phyloP scores from a whole-genome alignment of 805 yeast species.

The Kregervanrija delftensis region DNA sequence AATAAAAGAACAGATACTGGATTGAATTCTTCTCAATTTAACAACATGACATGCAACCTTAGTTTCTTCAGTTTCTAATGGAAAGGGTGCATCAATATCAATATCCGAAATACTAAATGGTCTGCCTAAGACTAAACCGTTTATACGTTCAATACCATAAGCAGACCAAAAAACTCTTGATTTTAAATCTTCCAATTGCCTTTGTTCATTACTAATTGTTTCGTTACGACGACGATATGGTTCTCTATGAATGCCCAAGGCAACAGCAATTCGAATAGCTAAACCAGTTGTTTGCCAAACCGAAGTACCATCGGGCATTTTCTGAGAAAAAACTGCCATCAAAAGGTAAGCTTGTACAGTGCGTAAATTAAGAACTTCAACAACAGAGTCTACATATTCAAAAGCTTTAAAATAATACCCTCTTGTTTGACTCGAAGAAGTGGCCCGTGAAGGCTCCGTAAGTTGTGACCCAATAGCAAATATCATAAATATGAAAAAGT shows the following conservation, averaged over 20 bases:
- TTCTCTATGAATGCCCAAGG: constrained; percentile 26
- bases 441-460: constrained; percentile 5
- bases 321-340: constrained; percentile 27
- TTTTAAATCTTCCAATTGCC: constrained; percentile 16
- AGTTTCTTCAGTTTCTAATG: constrained; percentile 16
- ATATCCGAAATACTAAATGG: constrained; percentile 31
- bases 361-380: constrained; percentile 19
- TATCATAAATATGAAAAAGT: constrained; percentile 27
- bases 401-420: constrained; percentile 27
- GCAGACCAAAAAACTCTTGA: constrained; percentile 31
- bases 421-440: constrained; percentile 16
- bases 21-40: constrained; percentile 27
- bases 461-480: constrained; percentile 27
- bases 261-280: constrained; percentile 27
- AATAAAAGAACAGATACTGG: constrained; percentile 28
- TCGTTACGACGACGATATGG: constrained; percentile 13
- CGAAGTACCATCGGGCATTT: constrained; percentile 28
- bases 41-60: constrained; percentile 26
- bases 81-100: constrained; percentile 28
- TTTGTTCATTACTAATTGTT: constrained; percentile 3
- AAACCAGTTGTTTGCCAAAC: constrained; percentile 28
- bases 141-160: constrained; percentile 29
- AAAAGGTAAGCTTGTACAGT: constrained; percentile 29
- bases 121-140: constrained; percentile 29
- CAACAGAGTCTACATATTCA: constrained; percentile 17